Evolutionary conservation across 805 yeast genomes (phyloP), one percentile per base, ranked within the genome.

Genomic region (Ogataea angusta): DNA sequence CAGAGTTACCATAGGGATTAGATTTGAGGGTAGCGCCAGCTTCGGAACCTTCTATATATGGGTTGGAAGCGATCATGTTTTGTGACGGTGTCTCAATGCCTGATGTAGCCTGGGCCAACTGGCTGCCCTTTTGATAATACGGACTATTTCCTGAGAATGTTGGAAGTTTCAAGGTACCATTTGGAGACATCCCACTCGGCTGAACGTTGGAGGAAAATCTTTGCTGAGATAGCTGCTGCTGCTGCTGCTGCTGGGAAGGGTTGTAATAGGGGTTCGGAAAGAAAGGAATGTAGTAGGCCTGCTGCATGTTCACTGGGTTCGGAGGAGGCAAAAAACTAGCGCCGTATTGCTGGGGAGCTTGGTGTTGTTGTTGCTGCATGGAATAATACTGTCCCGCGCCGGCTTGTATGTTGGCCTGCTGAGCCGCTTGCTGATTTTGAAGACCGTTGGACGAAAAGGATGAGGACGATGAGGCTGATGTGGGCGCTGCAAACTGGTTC

Each of bases 251-350:
- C 35, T 48, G 53, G 13, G 49, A 33, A 10, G 49, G 45, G 23
- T 50, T 50, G 39, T 40, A 49, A 36, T 50, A 52, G 10, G 54
- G 53, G 26, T 45, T 43, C 10, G 53, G 54, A 33, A 49, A 53
- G 31, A 46, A 54, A 2, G 60, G 59, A 18, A 53, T 40, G 32
- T 47, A 49, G 32, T 51, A 56, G 9, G 52, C 50, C 36, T 51
- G 59, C 38, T 48, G 55, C 45, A 51, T 35, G 35, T 46, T 48
- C 48, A 52, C 45, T 2, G 57, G 54, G 41, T 38, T 46, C 33
- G 59, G 57, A n/a, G 55, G 59, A 21, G 60, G 60, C 31, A 54
- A 27, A 39, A 47, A 54, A 22, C 47, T 46, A 27, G 49, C 39
- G 22, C 45, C 47, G 18, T 53, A 54, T 27, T 54, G 57, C 17